Conservation (phyloP, 108 stramenopile genomes). For the Aurantiochytrium sp. region DNA sequence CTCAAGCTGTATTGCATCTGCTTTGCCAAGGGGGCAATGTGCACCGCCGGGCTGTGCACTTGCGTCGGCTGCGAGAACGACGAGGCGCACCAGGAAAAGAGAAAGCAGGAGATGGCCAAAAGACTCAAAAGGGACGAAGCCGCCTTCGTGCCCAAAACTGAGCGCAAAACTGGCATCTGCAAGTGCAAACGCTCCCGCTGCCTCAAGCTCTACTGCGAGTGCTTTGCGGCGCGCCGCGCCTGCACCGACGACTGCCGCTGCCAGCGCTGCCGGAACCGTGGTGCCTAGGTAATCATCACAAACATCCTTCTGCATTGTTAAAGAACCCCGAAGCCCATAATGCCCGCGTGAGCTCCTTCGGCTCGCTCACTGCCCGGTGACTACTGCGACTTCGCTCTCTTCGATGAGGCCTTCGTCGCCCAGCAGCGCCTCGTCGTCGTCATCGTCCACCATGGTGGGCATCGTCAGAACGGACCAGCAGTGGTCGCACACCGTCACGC, state of each 20-base stretch:
- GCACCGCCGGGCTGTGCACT: constrained; percentile 39
- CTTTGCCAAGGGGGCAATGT: constrained; percentile 75
- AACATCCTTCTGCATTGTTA: too few species aligned
- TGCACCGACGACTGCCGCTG: neutral
- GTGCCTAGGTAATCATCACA: too few species aligned
- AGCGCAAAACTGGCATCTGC: constrained; percentile 39
- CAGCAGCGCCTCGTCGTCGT: too few species aligned
- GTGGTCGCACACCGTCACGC: neutral
- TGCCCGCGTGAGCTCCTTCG: too few species aligned
- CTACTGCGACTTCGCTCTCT: too few species aligned
- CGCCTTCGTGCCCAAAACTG: constrained; percentile 30
- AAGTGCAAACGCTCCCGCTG: constrained; percentile 53
- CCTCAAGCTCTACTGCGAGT: constrained; percentile 66
- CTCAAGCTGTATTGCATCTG: constrained; percentile 94
- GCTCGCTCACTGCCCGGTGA: too few species aligned
- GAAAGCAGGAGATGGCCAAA: constrained; percentile 1
- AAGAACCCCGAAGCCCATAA: too few species aligned
- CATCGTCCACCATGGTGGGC: neutral
- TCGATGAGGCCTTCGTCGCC: too few species aligned
- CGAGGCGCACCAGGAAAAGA: neutral
- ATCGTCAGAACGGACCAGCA: neutral
- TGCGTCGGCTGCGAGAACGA: constrained; percentile 35
- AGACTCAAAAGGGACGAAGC: neutral
- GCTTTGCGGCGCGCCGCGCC: constrained; percentile 25
- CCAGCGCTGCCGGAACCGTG: neutral